A percentile compares a stretch with the other conserved stretches of the same genome.
phyloP scores from a whole-genome alignment of 1,284 basidiomycete species.

The Leccinum cinnamomeum region DNA sequence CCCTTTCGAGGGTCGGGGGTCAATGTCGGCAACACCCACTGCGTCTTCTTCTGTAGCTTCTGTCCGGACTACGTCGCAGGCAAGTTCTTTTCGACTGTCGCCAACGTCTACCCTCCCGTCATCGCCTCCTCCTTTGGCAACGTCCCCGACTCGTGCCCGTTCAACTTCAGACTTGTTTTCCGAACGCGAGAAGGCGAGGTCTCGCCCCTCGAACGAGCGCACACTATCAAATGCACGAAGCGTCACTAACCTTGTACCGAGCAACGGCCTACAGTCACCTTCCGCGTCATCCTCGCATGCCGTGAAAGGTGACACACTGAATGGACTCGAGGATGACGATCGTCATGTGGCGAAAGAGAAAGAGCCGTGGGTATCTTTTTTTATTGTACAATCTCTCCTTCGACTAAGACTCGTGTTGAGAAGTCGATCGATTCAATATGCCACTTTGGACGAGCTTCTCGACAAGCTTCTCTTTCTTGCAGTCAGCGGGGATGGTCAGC shows the following conservation, averaged over 20 bases:
- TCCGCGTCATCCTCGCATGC: constrained; percentile 16
- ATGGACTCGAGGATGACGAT: constrained; percentile 29
- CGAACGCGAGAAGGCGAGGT: constrained; percentile 46
- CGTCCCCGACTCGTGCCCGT: constrained; percentile 51
- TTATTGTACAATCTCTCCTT: neutral
- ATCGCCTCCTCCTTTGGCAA: constrained; percentile 37
- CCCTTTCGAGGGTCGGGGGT: constrained; percentile 49
- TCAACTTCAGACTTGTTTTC: constrained; percentile 57
- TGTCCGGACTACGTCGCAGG: constrained; percentile 34
- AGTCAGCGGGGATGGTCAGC: constrained; percentile 74
- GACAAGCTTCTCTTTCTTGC: constrained; percentile 75
- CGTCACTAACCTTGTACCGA: constrained; percentile 26
- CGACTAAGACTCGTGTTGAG: constrained; percentile 19
- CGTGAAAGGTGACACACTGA: constrained; percentile 16
- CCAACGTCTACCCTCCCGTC: constrained; percentile 35
- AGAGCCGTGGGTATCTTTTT: constrained; percentile 42
- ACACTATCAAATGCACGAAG: constrained; percentile 35
- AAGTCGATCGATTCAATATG: constrained; percentile 67
- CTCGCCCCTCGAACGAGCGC: constrained; percentile 32
- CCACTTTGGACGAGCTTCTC: constrained; percentile 69
- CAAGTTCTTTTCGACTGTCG: constrained; percentile 31
- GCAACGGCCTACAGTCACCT: constrained; percentile 25
- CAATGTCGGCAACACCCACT: constrained; percentile 47
- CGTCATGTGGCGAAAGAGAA: constrained; percentile 37
- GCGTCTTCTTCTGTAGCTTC: constrained; percentile 41